phyloP scores from a whole-genome alignment of 345 rosid genomes.

The Capsella bursapastoris region DNA sequence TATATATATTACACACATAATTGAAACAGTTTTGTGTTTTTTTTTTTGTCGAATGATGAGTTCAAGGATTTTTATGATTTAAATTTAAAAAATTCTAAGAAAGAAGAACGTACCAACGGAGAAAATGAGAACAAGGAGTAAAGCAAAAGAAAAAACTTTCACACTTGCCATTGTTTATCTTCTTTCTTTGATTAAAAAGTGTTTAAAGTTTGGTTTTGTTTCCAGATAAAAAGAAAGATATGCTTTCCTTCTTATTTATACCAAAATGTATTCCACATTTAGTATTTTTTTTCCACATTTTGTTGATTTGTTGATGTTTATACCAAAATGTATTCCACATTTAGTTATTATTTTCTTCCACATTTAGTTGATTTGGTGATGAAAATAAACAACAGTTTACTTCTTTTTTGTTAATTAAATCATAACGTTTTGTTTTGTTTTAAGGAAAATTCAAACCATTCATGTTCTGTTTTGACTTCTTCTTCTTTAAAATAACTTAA shows the following conservation, averaged over 20 bases:
- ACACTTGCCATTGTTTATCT: conserved; percentile 17
- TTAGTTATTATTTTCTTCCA: too few species aligned
- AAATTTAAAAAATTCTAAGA: neutral
- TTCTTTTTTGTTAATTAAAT: neutral
- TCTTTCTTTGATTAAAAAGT: neutral
- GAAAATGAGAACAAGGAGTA: conserved; percentile 21
- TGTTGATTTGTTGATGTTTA: too few species aligned
- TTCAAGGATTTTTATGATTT: too few species aligned
- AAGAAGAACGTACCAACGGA: conserved; percentile 5
- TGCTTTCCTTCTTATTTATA: conserved; percentile 4
- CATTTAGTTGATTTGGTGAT: neutral
- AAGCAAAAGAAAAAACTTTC: conserved; percentile 24
- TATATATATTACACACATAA: too few species aligned
- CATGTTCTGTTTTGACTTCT: too few species aligned
- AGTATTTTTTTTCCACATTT: too few species aligned
- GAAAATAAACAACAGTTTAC: neutral
- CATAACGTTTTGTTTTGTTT: neutral
- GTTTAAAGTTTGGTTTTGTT: conserved; percentile 1
- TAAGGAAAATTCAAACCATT: neutral
- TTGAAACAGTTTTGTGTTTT: too few species aligned
- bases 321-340: too few species aligned
- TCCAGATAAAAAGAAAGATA: neutral
- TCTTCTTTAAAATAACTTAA: too few species aligned
- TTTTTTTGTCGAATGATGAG: too few species aligned
- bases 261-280: neutral